Evolutionary conservation across 371 early-diverging fungal species (phyloP).

Genomic region (Cokeromyces recurvatus): DNA sequence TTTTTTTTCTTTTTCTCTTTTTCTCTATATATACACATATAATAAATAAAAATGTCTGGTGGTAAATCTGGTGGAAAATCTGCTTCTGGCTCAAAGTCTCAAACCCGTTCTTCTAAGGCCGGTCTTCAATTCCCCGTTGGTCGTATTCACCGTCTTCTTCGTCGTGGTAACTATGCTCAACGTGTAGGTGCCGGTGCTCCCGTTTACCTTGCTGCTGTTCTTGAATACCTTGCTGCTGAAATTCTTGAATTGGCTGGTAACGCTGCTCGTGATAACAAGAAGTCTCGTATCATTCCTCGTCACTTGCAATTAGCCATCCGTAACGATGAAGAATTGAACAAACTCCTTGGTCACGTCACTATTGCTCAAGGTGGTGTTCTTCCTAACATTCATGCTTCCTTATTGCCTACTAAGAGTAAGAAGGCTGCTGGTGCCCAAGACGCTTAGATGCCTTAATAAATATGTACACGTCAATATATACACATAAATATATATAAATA

Average conservation of each 20-base stretch:
- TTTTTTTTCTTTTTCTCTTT: background rate
- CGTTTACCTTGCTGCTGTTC: constrained; percentile 90
- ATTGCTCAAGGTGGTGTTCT: constrained; percentile 83
- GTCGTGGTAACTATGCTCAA: constrained; percentile 92
- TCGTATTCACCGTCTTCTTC: constrained; percentile 93
- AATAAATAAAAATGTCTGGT: constrained; percentile 32
- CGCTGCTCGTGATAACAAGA: constrained; percentile 93
- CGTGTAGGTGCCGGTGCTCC: constrained; percentile 91
- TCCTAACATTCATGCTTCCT: constrained; percentile 74
- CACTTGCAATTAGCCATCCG: constrained; percentile 88
- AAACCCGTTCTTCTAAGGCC: constrained; percentile 75
- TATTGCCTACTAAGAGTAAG: constrained; percentile 65
- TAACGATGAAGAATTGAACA: constrained; percentile 94
- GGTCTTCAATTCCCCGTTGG: constrained; percentile 96
- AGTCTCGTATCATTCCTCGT: constrained; percentile 87
- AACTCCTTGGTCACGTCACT: constrained; percentile 83
- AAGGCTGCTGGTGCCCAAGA: constrained; percentile 49
- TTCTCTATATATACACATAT: background rate
- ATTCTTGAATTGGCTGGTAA: constrained; percentile 93
- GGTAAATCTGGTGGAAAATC: constrained; percentile 48
- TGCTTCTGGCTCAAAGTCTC: constrained; percentile 54
- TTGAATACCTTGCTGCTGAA: constrained; percentile 94
- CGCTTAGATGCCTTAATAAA: no score
- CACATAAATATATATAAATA: background rate
- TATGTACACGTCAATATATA: background rate